These are phyloP conservation scores for Globisporangium cystogenes DNA, from an alignment of 352 stramenopile genomes.

Conservation along the genomic window DNA sequence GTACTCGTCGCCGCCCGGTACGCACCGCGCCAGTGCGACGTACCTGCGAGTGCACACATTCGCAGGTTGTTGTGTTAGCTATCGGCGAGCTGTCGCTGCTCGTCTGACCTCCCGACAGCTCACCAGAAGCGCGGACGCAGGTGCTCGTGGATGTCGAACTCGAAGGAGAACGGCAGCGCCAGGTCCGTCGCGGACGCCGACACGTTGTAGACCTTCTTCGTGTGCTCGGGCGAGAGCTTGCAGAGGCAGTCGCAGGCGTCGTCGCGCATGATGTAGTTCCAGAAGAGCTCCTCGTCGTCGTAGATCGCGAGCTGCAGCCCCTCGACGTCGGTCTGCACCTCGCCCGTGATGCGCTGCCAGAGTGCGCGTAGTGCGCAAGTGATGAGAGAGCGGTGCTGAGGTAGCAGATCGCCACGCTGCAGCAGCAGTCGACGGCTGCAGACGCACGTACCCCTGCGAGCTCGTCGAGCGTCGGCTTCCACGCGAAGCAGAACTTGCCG, in stretches of 20 bases:
- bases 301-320: constrained; percentile 73
- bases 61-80: background rate
- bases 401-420: background rate
- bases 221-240: constrained; percentile 64
- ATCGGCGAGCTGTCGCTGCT: background rate
- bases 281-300: constrained; percentile 75
- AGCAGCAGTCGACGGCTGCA: background rate
- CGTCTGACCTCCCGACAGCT: background rate
- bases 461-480: constrained; percentile 43
- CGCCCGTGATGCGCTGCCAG: constrained; percentile 41
- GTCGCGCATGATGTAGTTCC: constrained; percentile 69
- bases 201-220: constrained; percentile 69
- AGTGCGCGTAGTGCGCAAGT: background rate
- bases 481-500: constrained; percentile 83
- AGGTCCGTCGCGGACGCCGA: constrained; percentile 29
- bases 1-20: constrained; percentile 56
- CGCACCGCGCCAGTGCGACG: constrained; percentile 61
- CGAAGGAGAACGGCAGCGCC: constrained; percentile 49
- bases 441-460: constrained; percentile 29
- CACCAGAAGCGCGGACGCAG: constrained; percentile 62
- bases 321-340: constrained; percentile 56
- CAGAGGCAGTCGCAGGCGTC: constrained; percentile 56
- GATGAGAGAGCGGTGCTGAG: background rate
- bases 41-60: constrained; percentile 19
- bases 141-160: constrained; percentile 58